Percentiles rank a stretch among this genome's conserved stretches.
phyloP scores from a whole-genome alignment of 768 basidiomycete genomes.

The Leccinum incarnatum region DNA sequence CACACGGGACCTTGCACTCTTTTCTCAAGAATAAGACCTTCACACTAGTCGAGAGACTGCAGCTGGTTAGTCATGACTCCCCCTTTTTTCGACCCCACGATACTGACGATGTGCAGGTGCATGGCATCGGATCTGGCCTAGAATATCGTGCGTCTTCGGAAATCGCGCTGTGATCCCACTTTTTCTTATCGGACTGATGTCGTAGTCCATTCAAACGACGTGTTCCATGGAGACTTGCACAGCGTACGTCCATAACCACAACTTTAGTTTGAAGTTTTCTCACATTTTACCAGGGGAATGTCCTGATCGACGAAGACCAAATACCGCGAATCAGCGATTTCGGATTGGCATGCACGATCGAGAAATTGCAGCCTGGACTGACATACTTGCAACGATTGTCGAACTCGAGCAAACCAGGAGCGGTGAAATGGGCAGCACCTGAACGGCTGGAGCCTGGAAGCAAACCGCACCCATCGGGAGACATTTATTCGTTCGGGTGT shows the following conservation, averaged over 20 bases:
- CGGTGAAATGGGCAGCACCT: background rate
- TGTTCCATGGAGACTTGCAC: background rate
- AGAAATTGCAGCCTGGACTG: background rate
- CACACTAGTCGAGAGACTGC: background rate
- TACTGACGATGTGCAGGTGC: background rate
- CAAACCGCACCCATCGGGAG: background rate
- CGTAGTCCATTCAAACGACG: background rate
- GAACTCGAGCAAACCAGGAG: background rate
- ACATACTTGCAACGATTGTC: constrained; percentile 1
- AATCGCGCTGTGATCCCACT: background rate
- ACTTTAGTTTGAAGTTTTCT: background rate
- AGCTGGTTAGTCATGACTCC: background rate
- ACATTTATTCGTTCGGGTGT: constrained; percentile 1
- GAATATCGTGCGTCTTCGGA: background rate
- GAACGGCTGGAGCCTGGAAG: background rate
- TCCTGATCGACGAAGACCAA: constrained; percentile 1
- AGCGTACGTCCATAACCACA: background rate
- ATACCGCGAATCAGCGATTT: background rate
- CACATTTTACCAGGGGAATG: background rate
- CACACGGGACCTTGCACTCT: background rate
- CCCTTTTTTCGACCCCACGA: background rate
- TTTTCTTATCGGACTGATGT: background rate
- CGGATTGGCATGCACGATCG: background rate
- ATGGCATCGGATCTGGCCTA: background rate
- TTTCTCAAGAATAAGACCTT: background rate